Conservation (phyloP, 2,329 filamentous ascomycete genomes). For the Hyphodiscus sp. region DNA sequence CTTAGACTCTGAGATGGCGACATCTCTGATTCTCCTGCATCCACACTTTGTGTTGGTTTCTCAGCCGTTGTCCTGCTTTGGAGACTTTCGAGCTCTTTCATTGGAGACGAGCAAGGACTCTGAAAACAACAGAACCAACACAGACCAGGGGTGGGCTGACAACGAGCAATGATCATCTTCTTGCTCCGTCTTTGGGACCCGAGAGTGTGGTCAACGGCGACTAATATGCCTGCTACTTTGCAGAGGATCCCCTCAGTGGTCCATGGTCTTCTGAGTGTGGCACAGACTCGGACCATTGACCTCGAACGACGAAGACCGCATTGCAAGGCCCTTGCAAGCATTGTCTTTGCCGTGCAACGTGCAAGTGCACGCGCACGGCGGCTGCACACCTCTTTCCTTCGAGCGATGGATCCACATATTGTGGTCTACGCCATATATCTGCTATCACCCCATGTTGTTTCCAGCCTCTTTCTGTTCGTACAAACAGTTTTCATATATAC, state of each 20-base stretch:
- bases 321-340: not conserved
- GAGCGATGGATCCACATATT: not conserved
- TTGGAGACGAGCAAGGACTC: too few relatives aligned
- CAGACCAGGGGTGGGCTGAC: too few relatives aligned
- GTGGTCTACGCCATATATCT: not conserved
- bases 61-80: not conserved
- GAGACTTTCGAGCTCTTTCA: not conserved
- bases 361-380: not conserved
- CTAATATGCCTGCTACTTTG: not conserved
- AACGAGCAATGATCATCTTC: not conserved
- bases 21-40: not conserved
- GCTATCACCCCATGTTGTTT: not conserved
- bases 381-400: not conserved
- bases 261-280: not conserved
- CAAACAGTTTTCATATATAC: not conserved
- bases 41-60: not conserved
- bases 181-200: not conserved
- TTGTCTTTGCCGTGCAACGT: not conserved
- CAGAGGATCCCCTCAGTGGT: not conserved
- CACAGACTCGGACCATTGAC: not conserved
- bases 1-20: not conserved
- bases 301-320: not conserved
- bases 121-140: too few relatives aligned
- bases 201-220: not conserved
- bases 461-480: not conserved